phyloP scores from a whole-genome alignment of 192 early-diverging fungal species.

The Umbelopsis sp. region DNA sequence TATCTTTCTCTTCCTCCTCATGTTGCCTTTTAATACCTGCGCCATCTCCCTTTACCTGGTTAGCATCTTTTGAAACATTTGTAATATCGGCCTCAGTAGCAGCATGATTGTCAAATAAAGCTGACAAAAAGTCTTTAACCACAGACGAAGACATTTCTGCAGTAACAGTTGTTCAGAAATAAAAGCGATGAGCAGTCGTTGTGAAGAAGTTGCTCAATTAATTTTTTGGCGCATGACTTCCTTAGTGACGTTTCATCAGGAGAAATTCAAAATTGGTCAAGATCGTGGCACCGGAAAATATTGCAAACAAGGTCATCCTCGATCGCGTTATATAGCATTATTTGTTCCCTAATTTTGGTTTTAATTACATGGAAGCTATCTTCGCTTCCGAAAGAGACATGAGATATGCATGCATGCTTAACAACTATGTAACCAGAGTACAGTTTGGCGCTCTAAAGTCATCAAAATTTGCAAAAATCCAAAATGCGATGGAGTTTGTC shows the following conservation, averaged over 20 bases:
- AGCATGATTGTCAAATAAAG: conserved; percentile 33
- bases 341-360: background rate
- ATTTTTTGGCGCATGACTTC: background rate
- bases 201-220: background rate
- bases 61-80: background rate
- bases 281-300: background rate
- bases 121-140: conserved; percentile 37
- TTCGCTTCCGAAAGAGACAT: background rate
- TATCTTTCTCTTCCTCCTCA: conserved; percentile 10
- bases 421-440: background rate
- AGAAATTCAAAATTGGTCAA: background rate
- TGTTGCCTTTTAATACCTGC: conserved; percentile 2
- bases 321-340: background rate
- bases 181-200: background rate
- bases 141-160: conserved; percentile 27
- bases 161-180: background rate
- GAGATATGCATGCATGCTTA: conserved; percentile 3
- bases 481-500: conserved; percentile 75
- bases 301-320: background rate
- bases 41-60: background rate
- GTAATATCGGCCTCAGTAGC: conserved; percentile 17
- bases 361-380: conserved; percentile 13
- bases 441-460: conserved; percentile 34
- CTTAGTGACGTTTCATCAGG: background rate
- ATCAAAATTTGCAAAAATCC: conserved; percentile 52